Base-by-base conservation (phyloP, 768 basidiomycete species). In the Xerocomellus chrysenteron region DNA sequence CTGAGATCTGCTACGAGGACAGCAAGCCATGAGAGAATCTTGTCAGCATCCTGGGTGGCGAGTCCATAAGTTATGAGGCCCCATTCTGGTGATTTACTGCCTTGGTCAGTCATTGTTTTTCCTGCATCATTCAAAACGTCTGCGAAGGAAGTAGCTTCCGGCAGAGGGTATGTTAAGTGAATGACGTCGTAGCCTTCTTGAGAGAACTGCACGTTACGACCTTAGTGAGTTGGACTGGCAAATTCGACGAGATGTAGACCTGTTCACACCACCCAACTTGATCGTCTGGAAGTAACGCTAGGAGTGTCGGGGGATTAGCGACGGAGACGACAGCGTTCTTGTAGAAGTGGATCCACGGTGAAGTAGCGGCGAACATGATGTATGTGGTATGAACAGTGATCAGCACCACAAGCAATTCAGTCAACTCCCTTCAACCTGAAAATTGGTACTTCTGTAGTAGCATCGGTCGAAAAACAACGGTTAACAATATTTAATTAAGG, bases 131-230 rank as follows among this genome's bases (percentile, higher is more conserved):
- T 55, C 42, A 70, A 48, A 24, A 50, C 44, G 13, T 66, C 61
- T 12, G 42, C 24, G 30, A 73, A 60, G n/a, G 59, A 52, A 14
- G 42, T 49, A 26, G 54, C 16, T 19, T 49, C 43, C 24, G 63
- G 47, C 13, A 52, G 46, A 30, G 73, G 68, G 33, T 70, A 73
- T 2, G 58, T 35, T 11, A 76, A 50, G 33, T 72, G 73, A 11
- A 70, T 50, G 17, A 75, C 68, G n/a, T 68, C 59, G 56, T 78
- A 76, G 28, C 76, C 76, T 57, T 78, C 77, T 53, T 75, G 72
- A 33, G 75, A 59, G 56, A 73, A 69, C 71, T 76, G 50, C n/a
- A 35, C 12, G 28, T 49, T 26, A 43, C 13, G 21, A 42, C 16
- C 5, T 28, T 21, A 21, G 57, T 52, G 30, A 62, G 45, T 17